phyloP scores from a whole-genome alignment of 768 basidiomycete species.

The Mrakia gelida region DNA sequence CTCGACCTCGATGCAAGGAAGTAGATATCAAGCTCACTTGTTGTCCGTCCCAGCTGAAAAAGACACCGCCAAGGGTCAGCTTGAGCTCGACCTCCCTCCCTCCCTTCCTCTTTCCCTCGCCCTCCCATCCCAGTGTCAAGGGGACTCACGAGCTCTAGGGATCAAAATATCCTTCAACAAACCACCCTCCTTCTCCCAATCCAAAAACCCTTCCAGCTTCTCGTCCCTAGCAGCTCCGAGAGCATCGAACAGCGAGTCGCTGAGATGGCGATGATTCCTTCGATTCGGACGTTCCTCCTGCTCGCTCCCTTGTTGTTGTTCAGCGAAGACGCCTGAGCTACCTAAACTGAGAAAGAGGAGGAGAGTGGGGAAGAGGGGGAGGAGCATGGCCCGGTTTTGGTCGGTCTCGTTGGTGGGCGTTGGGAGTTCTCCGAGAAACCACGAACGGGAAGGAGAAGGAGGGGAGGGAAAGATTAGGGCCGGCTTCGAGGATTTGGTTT shows the following conservation, averaged over 20 bases:
- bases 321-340: neutral
- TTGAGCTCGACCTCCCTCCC: slow-evolving; percentile 29
- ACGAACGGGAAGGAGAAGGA: neutral
- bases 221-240: slow-evolving; percentile 4
- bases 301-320: neutral
- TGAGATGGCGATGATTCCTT: slow-evolving; percentile 12
- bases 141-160: slow-evolving; percentile 66
- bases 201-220: slow-evolving; percentile 21
- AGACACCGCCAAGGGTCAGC: neutral
- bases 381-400: neutral
- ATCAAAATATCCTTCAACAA: slow-evolving; percentile 81
- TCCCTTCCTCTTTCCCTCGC: slow-evolving; percentile 26
- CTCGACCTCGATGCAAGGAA: neutral
- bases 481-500: too few relatives aligned
- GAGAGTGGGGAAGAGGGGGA: neutral
- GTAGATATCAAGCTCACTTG: slow-evolving; percentile 36
- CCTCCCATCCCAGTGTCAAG: neutral
- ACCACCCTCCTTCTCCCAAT: slow-evolving; percentile 36
- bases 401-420: neutral
- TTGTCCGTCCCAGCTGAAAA: slow-evolving; percentile 43
- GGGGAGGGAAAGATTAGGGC: too few relatives aligned
- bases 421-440: neutral
- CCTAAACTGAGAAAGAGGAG: neutral
- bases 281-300: neutral
- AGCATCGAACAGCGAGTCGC: neutral